A percentile compares a stretch with the other conserved stretches of the same genome.
Conservation (phyloP, 495 filamentous ascomycete genomes). For the Bacidia rubella region DNA sequence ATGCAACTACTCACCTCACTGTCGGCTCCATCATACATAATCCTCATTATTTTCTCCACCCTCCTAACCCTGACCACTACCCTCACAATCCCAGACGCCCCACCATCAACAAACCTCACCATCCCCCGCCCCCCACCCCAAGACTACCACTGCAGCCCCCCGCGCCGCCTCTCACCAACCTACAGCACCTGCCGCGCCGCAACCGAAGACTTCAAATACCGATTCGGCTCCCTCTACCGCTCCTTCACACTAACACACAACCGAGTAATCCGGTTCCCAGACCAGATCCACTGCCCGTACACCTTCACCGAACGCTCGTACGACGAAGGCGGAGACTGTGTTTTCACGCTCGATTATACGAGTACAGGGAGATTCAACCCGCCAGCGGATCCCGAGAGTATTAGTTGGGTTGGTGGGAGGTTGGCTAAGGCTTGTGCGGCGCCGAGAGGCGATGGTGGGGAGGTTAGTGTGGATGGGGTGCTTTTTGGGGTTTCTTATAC, state of each 20-base stretch:
- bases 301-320: neutral
- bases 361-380: neutral
- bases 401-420: neutral
- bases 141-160: conserved; percentile 1
- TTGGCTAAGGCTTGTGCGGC: neutral
- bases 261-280: neutral
- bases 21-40: no score
- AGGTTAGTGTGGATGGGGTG: neutral
- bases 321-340: no score
- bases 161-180: neutral
- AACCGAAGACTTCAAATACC: neutral
- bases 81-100: neutral
- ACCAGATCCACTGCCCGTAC: neutral
- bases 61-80: neutral
- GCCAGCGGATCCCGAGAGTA: neutral
- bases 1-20: no score
- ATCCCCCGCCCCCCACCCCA: conserved; percentile 2
- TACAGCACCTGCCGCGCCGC: neutral
- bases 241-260: neutral
- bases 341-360: neutral
- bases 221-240: neutral
- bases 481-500: neutral
- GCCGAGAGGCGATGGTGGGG: neutral
- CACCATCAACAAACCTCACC: neutral
- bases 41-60: neutral